Conservation (phyloP, 2,329 filamentous ascomycete species). For the Geosmithia flava region DNA sequence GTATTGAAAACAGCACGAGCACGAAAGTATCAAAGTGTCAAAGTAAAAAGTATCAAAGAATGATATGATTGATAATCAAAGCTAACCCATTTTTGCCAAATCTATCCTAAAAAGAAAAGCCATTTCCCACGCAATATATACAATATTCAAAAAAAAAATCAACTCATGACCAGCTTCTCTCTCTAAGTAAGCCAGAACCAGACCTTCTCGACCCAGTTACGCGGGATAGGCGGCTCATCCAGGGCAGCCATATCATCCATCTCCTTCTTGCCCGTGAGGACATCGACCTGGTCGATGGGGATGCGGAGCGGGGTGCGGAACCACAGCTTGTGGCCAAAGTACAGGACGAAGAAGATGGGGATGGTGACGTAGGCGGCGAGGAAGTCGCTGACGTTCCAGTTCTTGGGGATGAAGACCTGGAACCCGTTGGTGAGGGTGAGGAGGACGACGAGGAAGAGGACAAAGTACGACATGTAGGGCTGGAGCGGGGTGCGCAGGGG, state of each 20-base stretch:
- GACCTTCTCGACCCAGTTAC: slow-evolving; percentile 35
- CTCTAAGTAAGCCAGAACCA: slow-evolving; percentile 46
- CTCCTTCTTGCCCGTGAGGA: slow-evolving; percentile 45
- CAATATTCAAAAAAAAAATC: neutral
- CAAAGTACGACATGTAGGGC: slow-evolving; percentile 52
- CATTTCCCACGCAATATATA: too few relatives aligned
- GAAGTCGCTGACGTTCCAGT: slow-evolving; percentile 53
- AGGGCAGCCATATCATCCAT: slow-evolving; percentile 44
- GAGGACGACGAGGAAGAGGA: slow-evolving; percentile 43
- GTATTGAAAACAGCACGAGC: too few relatives aligned
- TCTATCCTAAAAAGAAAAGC: too few relatives aligned
- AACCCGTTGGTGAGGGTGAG: slow-evolving; percentile 68
- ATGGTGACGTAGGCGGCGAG: slow-evolving; percentile 52
- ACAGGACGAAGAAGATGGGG: slow-evolving; percentile 47
- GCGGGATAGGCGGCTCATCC: slow-evolving; percentile 32
- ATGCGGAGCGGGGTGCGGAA: slow-evolving; percentile 27
- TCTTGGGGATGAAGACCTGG: slow-evolving; percentile 54
- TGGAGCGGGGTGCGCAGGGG: slow-evolving; percentile 41
- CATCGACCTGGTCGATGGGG: slow-evolving; percentile 37
- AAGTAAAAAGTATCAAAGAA: too few relatives aligned
- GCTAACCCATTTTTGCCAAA: too few relatives aligned
- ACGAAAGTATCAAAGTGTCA: too few relatives aligned
- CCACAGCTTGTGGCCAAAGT: slow-evolving; percentile 45
- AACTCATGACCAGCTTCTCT: neutral
- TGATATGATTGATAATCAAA: too few relatives aligned